Evolutionary conservation across 1,139 yeast genomes (phyloP).

Genomic region (Pichia sp.): DNA sequence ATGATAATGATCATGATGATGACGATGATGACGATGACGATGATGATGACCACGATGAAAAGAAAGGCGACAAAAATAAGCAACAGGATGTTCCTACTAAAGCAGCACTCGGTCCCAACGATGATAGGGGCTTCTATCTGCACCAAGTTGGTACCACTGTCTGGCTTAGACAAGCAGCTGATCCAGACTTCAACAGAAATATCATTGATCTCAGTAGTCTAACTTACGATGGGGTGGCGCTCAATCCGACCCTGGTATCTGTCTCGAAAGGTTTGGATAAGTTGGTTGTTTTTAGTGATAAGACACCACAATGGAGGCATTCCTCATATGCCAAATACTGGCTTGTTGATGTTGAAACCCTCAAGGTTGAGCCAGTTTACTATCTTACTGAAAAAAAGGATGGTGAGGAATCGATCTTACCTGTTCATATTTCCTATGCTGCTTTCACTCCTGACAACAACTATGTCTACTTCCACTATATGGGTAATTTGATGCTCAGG

Average conservation of each 20-base stretch:
- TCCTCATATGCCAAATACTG: conserved; percentile 65
- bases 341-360: conserved; percentile 41
- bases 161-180: conserved; percentile 22
- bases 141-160: conserved; percentile 11
- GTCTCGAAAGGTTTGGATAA: conserved; percentile 34
- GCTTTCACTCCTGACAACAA: conserved; percentile 71
- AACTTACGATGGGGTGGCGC: conserved; percentile 12
- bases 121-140: conserved; percentile 26
- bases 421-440: conserved; percentile 40
- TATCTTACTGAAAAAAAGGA: conserved; percentile 19
- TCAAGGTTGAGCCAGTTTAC: conserved; percentile 35
- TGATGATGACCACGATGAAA: background rate
- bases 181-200: conserved; percentile 15
- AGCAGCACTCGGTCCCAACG: too few relatives aligned
- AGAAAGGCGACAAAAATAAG: background rate
- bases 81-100: background rate
- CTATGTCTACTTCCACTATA: conserved; percentile 57
- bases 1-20: conserved; percentile 1
- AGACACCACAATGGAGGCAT: conserved; percentile 62
- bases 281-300: conserved; percentile 47
- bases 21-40: background rate
- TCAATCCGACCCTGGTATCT: conserved; percentile 22
- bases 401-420: conserved; percentile 17
- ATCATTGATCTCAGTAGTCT: conserved; percentile 16
- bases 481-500: conserved; percentile 52